Evolutionary conservation across 331 rosid genomes (phyloP).

Genomic region (Saraca asoca): DNA sequence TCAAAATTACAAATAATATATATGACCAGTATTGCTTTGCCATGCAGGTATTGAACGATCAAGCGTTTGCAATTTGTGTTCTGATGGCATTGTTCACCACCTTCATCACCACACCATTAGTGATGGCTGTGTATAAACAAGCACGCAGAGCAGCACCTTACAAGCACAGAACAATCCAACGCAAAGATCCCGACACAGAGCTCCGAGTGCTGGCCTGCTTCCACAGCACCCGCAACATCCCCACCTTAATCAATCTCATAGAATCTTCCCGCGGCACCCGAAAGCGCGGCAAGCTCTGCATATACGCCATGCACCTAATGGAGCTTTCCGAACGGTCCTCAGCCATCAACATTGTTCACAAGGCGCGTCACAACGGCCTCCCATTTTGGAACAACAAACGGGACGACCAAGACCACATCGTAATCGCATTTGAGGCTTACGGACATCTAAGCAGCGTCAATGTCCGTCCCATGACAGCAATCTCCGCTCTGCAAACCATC

Average conservation of each 20-base stretch:
- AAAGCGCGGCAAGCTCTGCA: conserved; percentile 41
- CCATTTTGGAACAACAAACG: conserved; percentile 50
- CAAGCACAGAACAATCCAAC: conserved; percentile 35
- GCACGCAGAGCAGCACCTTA: conserved; percentile 41
- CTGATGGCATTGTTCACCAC: conserved; percentile 56
- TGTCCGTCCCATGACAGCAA: conserved; percentile 51
- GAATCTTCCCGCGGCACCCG: conserved; percentile 48
- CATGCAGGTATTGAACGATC: conserved; percentile 49
- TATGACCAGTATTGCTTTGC: background rate
- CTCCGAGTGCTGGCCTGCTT: conserved; percentile 49
- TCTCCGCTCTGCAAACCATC: conserved; percentile 40
- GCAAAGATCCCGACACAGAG: conserved; percentile 35
- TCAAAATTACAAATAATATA: no score
- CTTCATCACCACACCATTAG: conserved; percentile 52
- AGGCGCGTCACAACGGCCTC: conserved; percentile 48
- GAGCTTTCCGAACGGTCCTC: conserved; percentile 55
- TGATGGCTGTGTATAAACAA: conserved; percentile 45
- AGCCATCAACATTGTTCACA: conserved; percentile 54
- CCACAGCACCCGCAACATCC: conserved; percentile 47
- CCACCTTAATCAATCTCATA: conserved; percentile 44
- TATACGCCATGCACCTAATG: conserved; percentile 54
- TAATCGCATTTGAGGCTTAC: conserved; percentile 51
- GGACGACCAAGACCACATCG: conserved; percentile 28
- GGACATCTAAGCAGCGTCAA: conserved; percentile 45
- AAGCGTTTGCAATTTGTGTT: conserved; percentile 47